Conservation (phyloP, 2,329 filamentous ascomycete genomes). For the Paecilomyces niveus region DNA sequence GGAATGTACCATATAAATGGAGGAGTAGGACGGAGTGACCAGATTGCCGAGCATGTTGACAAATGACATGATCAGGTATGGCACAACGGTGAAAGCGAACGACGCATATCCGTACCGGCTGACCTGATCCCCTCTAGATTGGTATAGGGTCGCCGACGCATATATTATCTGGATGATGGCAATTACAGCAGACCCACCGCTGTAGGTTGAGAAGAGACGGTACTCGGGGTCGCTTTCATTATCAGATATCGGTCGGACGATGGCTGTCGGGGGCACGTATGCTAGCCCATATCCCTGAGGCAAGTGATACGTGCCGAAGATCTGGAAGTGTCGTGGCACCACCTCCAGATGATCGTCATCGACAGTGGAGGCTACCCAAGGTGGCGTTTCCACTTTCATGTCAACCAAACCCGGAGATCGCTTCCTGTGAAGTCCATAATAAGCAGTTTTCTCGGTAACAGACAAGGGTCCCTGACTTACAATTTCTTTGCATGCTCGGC, state of each 20-base stretch:
- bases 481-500: not conserved
- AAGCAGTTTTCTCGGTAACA: not conserved
- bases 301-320: slow-evolving; percentile 8
- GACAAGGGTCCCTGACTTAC: not conserved
- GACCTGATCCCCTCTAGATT: slow-evolving; percentile 21
- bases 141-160: slow-evolving; percentile 20
- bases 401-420: not conserved
- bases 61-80: slow-evolving; percentile 29
- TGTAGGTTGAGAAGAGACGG: slow-evolving; percentile 14
- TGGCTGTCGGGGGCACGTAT: slow-evolving; percentile 6
- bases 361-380: not conserved
- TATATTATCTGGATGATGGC: slow-evolving; percentile 22
- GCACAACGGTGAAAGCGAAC: slow-evolving; percentile 28
- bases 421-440: not conserved
- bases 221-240: not conserved
- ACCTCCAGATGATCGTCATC: not conserved
- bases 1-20: slow-evolving; percentile 20
- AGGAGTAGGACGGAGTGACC: slow-evolving; percentile 20
- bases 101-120: slow-evolving; percentile 26
- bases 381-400: not conserved
- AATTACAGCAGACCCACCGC: slow-evolving; percentile 14
- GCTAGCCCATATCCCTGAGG: slow-evolving; percentile 9
- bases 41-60: slow-evolving; percentile 23
- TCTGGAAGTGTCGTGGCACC: slow-evolving; percentile 1
- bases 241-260: not conserved